A percentile compares a stretch with the other conserved stretches of the same genome.
Conservation (phyloP, 2,329 filamentous ascomycete species). For the Colletotrichum liaoningense region DNA sequence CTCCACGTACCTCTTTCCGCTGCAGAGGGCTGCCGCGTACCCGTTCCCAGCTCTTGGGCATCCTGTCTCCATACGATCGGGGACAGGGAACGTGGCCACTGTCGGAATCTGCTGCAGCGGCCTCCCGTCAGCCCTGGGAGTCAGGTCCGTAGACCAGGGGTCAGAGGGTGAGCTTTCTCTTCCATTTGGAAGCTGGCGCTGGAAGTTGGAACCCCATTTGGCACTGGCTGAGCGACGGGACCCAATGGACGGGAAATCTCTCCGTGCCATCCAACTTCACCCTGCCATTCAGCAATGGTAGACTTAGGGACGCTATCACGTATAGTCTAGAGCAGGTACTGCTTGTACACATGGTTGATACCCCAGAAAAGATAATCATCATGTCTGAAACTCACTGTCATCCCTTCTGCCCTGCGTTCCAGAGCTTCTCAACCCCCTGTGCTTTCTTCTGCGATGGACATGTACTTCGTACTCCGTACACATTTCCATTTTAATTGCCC, state of each 20-base stretch:
- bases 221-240: no score
- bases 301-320: background rate
- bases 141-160: background rate
- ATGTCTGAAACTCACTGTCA: background rate
- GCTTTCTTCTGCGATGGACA: background rate
- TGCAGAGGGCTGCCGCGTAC: constrained; percentile 26
- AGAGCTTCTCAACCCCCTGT: constrained; percentile 1
- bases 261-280: no score
- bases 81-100: constrained; percentile 24
- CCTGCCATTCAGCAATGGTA: background rate
- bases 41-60: constrained; percentile 18
- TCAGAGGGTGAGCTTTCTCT: background rate
- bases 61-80: constrained; percentile 1
- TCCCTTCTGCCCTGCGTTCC: constrained; percentile 7
- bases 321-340: no score
- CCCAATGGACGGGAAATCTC: no score
- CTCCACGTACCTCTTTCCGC: background rate
- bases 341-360: background rate
- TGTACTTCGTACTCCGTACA: background rate
- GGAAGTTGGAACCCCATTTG: background rate
- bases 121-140: constrained; percentile 13
- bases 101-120: constrained; percentile 15
- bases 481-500: background rate
- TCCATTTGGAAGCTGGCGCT: no score
- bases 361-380: background rate